Conservation (phyloP, 768 basidiomycete genomes). For the Kwoniella mangroviensis region DNA sequence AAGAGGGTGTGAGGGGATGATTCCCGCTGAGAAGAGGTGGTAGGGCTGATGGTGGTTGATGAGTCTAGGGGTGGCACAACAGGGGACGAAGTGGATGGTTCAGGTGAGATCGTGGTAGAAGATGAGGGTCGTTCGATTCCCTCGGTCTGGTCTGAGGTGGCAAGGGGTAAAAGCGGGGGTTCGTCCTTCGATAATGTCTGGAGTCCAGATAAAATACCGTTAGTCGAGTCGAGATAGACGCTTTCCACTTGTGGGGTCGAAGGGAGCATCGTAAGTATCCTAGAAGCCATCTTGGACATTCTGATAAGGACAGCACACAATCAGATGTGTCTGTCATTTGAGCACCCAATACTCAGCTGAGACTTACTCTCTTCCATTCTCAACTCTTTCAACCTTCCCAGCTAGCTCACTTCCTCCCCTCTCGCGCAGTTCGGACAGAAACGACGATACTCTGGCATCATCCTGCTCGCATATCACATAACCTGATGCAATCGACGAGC, state of each 20-base stretch:
- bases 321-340: background rate
- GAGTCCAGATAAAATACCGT: slow-evolving; percentile 72
- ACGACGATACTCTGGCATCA: slow-evolving; percentile 32
- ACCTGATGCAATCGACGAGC: background rate
- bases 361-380: slow-evolving; percentile 43
- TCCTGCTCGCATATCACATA: slow-evolving; percentile 50
- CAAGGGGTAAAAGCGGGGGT: background rate
- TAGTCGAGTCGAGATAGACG: slow-evolving; percentile 67
- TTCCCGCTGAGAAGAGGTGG: background rate
- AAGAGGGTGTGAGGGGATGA: slow-evolving; percentile 63
- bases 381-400: slow-evolving; percentile 31
- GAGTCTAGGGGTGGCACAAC: slow-evolving; percentile 12
- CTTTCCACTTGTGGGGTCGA: slow-evolving; percentile 83
- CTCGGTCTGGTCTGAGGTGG: background rate
- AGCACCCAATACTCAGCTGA: background rate
- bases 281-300: slow-evolving; percentile 55
- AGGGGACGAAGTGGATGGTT: background rate
- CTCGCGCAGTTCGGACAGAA: slow-evolving; percentile 35
- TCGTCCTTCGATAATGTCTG: slow-evolving; percentile 57
- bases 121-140: slow-evolving; percentile 15
- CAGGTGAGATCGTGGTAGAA: slow-evolving; percentile 18
- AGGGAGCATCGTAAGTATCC: slow-evolving; percentile 87
- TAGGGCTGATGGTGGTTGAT: slow-evolving; percentile 14
- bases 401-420: slow-evolving; percentile 37
- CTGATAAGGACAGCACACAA: slow-evolving; percentile 23